Evolutionary conservation across 495 filamentous ascomycete species (phyloP), one percentile per base, ranked within the genome.

Genomic region (Penicillium lividum): DNA sequence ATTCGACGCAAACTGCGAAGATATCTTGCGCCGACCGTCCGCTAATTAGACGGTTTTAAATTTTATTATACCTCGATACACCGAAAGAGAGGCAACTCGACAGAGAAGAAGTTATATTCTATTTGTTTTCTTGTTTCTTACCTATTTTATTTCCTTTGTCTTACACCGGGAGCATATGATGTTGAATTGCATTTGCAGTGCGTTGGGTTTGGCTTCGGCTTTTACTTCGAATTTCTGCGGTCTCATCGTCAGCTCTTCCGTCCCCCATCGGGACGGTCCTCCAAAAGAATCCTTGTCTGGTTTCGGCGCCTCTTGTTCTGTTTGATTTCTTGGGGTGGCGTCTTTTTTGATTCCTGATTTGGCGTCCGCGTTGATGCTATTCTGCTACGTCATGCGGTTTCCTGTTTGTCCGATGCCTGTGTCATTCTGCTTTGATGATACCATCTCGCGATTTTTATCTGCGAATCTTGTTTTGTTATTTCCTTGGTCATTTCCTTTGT

Each of bases 1-100:
- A 22, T 98, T 97, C 69, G 93, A 97, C 68, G 90, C 90, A 69
- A 97, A 97, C 80, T 97, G 92, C 78, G 93, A 97, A 66, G 89
- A 91, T 8, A 94, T 97, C 55, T 77, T 98, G 53, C 83, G 83
- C 66, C 79, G 69, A 22, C 67, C 74, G 50, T 62, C 69, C 11
- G 64, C 63, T 16, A 58, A 61, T 57, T 73, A 70, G 56, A 52
- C 44, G 44, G 47, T 49, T 11, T 15, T 18, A 40, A 22, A 22
- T 53, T 38, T 15, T 25, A 22, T 16, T 25, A 30, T 28, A 48
- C 44, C 44, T 28, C 44, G 9, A 49, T 49, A 49, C 46, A 49
- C 27, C 46, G 46, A 40, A 50, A 53, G 45, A 47, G 44, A 33
- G 50, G 31, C 44, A 22, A 47, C 7, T 38, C 33, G 44, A 31